A percentile compares a stretch with the other conserved stretches of the same genome.
Evolutionary conservation across 345 rosid species (phyloP).

Genomic region (Acer yangbiense): DNA sequence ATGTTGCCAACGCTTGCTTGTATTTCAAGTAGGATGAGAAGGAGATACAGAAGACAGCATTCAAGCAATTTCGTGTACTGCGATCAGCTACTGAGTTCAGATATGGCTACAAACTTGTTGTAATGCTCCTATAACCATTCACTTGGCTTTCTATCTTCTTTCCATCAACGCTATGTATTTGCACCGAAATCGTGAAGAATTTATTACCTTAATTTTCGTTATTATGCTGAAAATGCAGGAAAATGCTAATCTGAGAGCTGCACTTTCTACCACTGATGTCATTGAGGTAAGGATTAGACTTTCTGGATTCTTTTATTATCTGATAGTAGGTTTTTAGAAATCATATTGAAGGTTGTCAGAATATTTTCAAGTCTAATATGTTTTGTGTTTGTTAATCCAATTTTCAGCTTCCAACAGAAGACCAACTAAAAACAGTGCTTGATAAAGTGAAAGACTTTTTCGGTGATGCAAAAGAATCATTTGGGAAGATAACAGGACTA

Average conservation of each 20-base stretch:
- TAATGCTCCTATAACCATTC: constrained; percentile 40
- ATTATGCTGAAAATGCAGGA: constrained; percentile 49
- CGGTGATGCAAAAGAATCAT: constrained; percentile 90
- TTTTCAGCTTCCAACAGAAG: constrained; percentile 79
- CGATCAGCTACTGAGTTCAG: constrained; percentile 75
- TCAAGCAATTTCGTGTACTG: constrained; percentile 72
- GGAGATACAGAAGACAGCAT: constrained; percentile 86
- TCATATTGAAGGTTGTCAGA: background rate
- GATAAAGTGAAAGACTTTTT: constrained; percentile 90
- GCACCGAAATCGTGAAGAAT: background rate
- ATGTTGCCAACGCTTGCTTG: constrained; percentile 16
- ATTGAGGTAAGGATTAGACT: constrained; percentile 59
- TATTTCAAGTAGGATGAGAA: constrained; percentile 70
- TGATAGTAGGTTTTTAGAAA: background rate
- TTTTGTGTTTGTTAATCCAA: constrained; percentile 16
- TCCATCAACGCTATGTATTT: background rate
- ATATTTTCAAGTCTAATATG: background rate
- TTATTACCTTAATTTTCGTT: constrained; percentile 5
- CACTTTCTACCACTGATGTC: constrained; percentile 66
- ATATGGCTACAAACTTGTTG: constrained; percentile 97
- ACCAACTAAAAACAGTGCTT: constrained; percentile 83
- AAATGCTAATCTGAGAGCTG: constrained; percentile 80
- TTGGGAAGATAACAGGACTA: constrained; percentile 69
- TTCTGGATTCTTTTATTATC: background rate
- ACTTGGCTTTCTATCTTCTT: background rate